phyloP scores from a whole-genome alignment of 75 land plant species.

The Selaginella tamariscina region DNA sequence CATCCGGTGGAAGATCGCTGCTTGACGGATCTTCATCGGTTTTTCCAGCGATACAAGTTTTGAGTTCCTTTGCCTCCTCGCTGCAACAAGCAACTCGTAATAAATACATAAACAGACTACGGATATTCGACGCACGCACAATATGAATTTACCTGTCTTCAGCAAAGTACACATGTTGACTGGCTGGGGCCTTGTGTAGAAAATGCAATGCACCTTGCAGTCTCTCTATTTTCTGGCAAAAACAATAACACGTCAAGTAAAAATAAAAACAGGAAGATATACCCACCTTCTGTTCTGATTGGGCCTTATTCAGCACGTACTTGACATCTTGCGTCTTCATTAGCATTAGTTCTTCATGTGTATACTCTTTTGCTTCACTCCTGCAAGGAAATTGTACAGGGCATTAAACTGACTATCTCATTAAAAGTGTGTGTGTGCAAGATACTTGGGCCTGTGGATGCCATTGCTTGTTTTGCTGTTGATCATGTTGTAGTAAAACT shows the following conservation, averaged over 20 bases:
- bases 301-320: conserved; percentile 57
- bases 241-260: conserved; percentile 1
- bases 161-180: conserved; percentile 53
- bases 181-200: conserved; percentile 34
- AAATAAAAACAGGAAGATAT: background rate
- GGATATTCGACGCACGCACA: too few species aligned
- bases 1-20: background rate
- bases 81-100: conserved; percentile 7
- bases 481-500: conserved; percentile 83
- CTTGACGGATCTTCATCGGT: background rate
- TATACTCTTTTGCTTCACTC: conserved; percentile 47
- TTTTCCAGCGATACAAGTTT: background rate
- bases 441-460: conserved; percentile 46
- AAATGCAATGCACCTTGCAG: conserved; percentile 32
- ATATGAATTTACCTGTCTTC: conserved; percentile 39
- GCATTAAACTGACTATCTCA: background rate
- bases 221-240: conserved; percentile 48
- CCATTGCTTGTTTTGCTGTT: conserved; percentile 56
- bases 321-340: conserved; percentile 84
- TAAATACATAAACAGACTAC: background rate
- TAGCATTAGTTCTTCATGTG: conserved; percentile 55
- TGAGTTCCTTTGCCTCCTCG: conserved; percentile 41
- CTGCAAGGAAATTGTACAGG: conserved; percentile 23
- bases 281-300: conserved; percentile 68
- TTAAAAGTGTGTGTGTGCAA: background rate